Conservation (phyloP, 345 rosid genomes). For the Fremontodendron californicum region DNA sequence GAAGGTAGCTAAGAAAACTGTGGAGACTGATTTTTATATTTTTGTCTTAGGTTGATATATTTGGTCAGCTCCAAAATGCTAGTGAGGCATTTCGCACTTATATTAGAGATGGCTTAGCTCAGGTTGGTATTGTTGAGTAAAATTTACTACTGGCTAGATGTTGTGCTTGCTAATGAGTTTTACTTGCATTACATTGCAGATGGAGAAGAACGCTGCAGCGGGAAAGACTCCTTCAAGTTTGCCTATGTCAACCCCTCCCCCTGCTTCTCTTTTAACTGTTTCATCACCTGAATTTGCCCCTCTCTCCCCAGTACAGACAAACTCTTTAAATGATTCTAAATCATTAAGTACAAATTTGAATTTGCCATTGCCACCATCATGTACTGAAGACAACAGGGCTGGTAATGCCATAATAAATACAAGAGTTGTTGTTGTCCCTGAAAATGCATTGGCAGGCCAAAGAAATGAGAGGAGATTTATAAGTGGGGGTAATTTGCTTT, state of each 20-base stretch:
- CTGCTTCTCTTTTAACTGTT: conserved; percentile 52
- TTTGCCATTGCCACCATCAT: conserved; percentile 54
- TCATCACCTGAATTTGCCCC: conserved; percentile 84
- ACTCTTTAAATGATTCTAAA: conserved; percentile 52
- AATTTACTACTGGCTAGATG: conserved; percentile 13
- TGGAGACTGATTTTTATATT: conserved; percentile 12
- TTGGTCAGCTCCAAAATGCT: conserved; percentile 96
- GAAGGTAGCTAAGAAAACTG: not conserved
- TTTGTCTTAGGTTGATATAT: conserved; percentile 81
- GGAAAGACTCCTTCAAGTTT: conserved; percentile 95
- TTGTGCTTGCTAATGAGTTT: not conserved
- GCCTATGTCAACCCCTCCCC: conserved; percentile 93
- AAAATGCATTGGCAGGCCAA: conserved; percentile 43
- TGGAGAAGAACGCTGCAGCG: conserved; percentile 97
- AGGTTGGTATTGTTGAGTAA: conserved; percentile 47
- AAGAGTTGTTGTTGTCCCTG: conserved; percentile 39
- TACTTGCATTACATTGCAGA: conserved; percentile 40
- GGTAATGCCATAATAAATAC: conserved; percentile 20
- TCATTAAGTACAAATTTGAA: conserved; percentile 43
- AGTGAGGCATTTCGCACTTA: conserved; percentile 98
- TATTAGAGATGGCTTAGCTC: conserved; percentile 93
- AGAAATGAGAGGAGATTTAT: conserved; percentile 54
- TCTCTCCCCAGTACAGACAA: conserved; percentile 58
- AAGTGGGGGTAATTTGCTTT: conserved; percentile 44
- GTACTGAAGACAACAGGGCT: conserved; percentile 47